Evolutionary conservation across 768 basidiomycete genomes (phyloP), one percentile per base, ranked within the genome.

Genomic region (Vararia minispora): DNA sequence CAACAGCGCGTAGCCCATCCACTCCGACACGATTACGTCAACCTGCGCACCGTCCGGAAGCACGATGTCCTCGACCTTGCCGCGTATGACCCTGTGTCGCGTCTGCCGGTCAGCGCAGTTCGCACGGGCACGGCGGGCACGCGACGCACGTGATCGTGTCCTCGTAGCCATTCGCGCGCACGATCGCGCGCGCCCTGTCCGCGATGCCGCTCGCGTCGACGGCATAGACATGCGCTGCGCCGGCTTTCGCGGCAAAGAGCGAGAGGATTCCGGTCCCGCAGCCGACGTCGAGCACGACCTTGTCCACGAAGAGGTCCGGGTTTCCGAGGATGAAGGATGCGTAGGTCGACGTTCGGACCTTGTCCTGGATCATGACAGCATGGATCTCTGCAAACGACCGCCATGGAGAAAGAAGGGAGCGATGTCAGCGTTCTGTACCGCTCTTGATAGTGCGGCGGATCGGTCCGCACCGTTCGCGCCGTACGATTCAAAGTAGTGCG

Each of bases 241-340:
- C 92, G 1, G 86, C 80, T 38, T 74, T 69, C 2, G 92, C 92
- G 4, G 89, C 89, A 50, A 95, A 85, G 43, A 97, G 66, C 18
- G 87, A 89, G 7, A 95, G 66, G 34, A 95, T 90, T 2, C 92
- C 88, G 0, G 92, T 95, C 1, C 94, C 94, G 50, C 94, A 98
- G 5, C 94, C 94, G 17, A 97, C 91, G 49, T 97, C 94, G 42
- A 98, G 76, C 5, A 98, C 94, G 35, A 81, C 59, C 13, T 88
- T 85, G 46, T 79, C 84, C 40, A 74, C 72, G 66, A 97, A 95
- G 10, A 91, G 60, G 5, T 66, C 54, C 1, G 89, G 82, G 55
- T 82, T 91, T 5, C 72, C 76, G 20, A 92, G 65, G 56, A 97
- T 92, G 60, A 87, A 98, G 14, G 81, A 72, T 9, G 88, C 89